Evolutionary conservation across 495 filamentous ascomycete genomes (phyloP), one percentile per base, ranked within the genome.

Genomic region (Penicillium herquei): DNA sequence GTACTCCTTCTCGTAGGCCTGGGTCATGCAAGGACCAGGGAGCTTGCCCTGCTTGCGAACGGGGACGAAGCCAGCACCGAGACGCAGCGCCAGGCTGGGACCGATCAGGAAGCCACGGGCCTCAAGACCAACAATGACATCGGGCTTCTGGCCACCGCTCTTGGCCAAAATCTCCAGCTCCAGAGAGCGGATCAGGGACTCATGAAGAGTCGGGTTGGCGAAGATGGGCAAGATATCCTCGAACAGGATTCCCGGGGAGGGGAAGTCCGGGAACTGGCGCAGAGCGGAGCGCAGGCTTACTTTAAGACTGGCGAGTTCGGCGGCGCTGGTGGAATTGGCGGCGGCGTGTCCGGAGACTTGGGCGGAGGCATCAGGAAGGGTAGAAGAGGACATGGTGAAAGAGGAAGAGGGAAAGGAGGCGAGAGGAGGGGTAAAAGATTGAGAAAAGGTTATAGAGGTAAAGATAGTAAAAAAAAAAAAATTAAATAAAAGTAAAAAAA

Each of bases 141-240:
- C 93, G 49, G 92, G 87, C 69, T 85, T 87, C 45, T 77, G 74
- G 53, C 71, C 68, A 6, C 71, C 68, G 63, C 76, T 76, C 55
- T 64, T 64, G 47, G 81, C 74, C 56, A 78, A 70, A 53, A 96
- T 78, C 65, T 96, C 89, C 59, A 97, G 81, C 70, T 96, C 90
- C 55, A 98, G 85, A 17, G 91, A 93, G 61, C 87, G 86, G 63
- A 98, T 75, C 26, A 99, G 86, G 26, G 84, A 78, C 52, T 79
- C 78, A 74, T 97, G 94, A 48, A 91, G 75, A 26, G 70, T 65
- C n/a, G 84, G 83, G 61, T 90, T 79, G 70, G 88, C 86, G 79
- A 99, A 99, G 62, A 99, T 87, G 33, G 94, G 95, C 55, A 99
- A 85, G 76, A 99, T 97, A 74, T 99, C 95, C 81, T 97, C 91